Base-by-base conservation (phyloP, 2,329 filamentous ascomycete species). In the Fusarium tjaetaba region DNA sequence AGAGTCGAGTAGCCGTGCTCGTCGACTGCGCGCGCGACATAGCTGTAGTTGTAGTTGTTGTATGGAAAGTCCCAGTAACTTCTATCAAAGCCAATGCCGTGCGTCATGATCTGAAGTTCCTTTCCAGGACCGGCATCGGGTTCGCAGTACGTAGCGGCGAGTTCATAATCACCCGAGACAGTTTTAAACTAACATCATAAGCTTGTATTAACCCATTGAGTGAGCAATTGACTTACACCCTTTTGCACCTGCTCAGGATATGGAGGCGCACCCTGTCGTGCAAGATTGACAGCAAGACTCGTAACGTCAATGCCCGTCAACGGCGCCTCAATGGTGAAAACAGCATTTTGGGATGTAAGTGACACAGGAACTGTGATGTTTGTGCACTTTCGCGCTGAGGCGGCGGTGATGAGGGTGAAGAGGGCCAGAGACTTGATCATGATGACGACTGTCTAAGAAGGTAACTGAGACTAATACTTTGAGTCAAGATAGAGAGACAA, bases 41-140 rank as follows among this genome's bases (percentile, higher is more conserved):
- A 93, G 76, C 86, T 89, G 82, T 93, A 92, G 77, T 90, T 89
- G 83, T 85, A 87, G 75, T 86, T 82, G 77, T 89, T 85, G 81
- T 83, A 87, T 2, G 88, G 79, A 16, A 88, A 79, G 77, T 92
- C 89, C 90, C 90, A 92, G 82, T 92, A 92, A 49, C 84, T 87
- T 55, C 78, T 78, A 60, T 82, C 81, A 64, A 84, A 84, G 30
- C 82, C 84, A 30, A 84, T 71, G 8, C 84, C 84, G 56, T 85
- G 83, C 7, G 84, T 85, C 57, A 83, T 78, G 55, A 85, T 81
- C 74, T 85, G 83, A 9, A 85, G 66, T 28, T 78, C 72, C 20
- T 76, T 42, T 58, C 83, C 78, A 16, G 85, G 80, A 15, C 83
- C 85, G 11, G 74, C 75, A 66, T 87, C 84, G 1, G 91, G 90